Conservation (phyloP, 805 yeast species). For the Tetrapisispora namnaoensis region DNA sequence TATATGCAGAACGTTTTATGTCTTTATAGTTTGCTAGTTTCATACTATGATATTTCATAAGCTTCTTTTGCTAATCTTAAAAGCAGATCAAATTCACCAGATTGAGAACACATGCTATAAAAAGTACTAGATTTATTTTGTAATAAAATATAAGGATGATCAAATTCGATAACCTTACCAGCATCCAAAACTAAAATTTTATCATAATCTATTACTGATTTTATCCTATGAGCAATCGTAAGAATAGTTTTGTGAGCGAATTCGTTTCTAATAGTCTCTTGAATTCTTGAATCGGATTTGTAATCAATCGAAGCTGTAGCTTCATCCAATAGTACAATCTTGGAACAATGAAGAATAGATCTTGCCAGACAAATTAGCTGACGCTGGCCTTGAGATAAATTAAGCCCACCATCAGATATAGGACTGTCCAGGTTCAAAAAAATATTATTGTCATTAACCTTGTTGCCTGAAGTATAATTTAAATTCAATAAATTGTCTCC, state of each 20-base stretch:
- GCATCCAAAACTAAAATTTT: conserved; percentile 67
- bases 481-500: conserved; percentile 25
- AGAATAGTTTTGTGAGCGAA: conserved; percentile 57
- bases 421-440: conserved; percentile 47
- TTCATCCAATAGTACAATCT: conserved; percentile 63
- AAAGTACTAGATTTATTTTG: conserved; percentile 39
- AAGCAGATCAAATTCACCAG: conserved; percentile 77
- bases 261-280: conserved; percentile 63
- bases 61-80: conserved; percentile 50
- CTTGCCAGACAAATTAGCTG: conserved; percentile 69
- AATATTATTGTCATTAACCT: conserved; percentile 44
- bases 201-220: conserved; percentile 72
- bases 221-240: conserved; percentile 72
- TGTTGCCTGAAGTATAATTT: neutral
- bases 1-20: neutral
- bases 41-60: neutral
- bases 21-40: neutral
- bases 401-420: conserved; percentile 62
- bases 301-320: conserved; percentile 78
- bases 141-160: conserved; percentile 51
- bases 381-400: conserved; percentile 72
- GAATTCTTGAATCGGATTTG: conserved; percentile 65
- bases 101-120: conserved; percentile 61
- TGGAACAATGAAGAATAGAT: conserved; percentile 54
- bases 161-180: conserved; percentile 62